Evolutionary conservation across 176 grass and related monocot genomes (phyloP).

Genomic region (Poa pratensis): DNA sequence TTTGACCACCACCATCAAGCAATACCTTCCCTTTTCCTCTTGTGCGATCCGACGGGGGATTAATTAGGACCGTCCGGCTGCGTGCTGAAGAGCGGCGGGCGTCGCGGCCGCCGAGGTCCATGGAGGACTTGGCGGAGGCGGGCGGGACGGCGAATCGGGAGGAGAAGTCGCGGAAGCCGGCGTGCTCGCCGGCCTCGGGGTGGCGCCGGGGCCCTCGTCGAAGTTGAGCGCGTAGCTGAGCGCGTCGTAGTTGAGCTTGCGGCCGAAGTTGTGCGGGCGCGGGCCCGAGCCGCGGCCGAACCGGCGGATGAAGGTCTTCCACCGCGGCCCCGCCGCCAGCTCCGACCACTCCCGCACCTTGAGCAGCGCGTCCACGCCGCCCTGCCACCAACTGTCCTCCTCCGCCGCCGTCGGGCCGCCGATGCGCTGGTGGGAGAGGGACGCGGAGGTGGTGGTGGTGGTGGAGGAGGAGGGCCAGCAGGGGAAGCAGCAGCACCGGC

Average conservation of each 20-base stretch:
- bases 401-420: not conserved
- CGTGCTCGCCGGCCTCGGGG: conserved; percentile 57
- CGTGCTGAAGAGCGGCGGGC: conserved; percentile 59
- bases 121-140: conserved; percentile 63
- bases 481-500: conserved; percentile 56
- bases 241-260: conserved; percentile 75
- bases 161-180: conserved; percentile 85
- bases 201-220: conserved; percentile 81
- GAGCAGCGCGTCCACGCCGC: conserved; percentile 51
- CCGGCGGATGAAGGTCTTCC: conserved; percentile 98
- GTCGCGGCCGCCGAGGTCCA: conserved; percentile 80
- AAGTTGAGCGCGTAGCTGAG: conserved; percentile 98
- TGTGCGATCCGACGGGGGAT: not conserved
- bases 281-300: conserved; percentile 57
- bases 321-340: conserved; percentile 79
- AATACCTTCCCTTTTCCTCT: not conserved
- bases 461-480: conserved; percentile 44
- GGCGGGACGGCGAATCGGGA: conserved; percentile 71
- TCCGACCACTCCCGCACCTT: conserved; percentile 98
- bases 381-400: conserved; percentile 52
- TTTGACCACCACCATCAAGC: not conserved
- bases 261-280: conserved; percentile 35
- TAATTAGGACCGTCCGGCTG: not conserved
- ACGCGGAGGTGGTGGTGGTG: conserved; percentile 9
- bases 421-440: conserved; percentile 36